phyloP scores from a whole-genome alignment of 2,329 filamentous ascomycete species.

The Aspergillus sp. region DNA sequence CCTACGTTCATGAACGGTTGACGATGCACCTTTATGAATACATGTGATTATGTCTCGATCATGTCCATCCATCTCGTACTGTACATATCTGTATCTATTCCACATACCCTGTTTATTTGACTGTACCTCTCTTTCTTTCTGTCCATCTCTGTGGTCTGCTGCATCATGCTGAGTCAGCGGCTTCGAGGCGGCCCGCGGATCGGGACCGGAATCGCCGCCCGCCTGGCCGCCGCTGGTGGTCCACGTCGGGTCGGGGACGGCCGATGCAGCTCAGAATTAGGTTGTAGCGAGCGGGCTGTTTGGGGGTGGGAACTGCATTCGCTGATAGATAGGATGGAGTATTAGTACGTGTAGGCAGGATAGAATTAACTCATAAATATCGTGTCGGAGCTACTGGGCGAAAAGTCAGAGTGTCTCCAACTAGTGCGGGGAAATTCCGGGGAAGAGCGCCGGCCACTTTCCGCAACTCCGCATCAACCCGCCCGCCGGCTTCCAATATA shows the following conservation, averaged over 20 bases:
- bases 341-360: neutral
- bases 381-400: too few relatives aligned
- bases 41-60: too few relatives aligned
- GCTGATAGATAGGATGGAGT: too few relatives aligned
- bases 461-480: conserved; percentile 21
- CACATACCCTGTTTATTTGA: too few relatives aligned
- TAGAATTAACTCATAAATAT: neutral
- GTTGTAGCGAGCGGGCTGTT: neutral
- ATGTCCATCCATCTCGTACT: too few relatives aligned
- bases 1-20: too few relatives aligned
- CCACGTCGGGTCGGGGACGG: conserved; percentile 12
- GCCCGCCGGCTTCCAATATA: neutral
- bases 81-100: too few relatives aligned
- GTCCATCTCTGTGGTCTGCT: neutral
- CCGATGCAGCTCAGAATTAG: conserved; percentile 1
- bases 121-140: too few relatives aligned
- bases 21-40: too few relatives aligned
- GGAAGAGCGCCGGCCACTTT: conserved; percentile 15
- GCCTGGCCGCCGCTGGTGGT: conserved; percentile 15
- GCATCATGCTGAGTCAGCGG: conserved; percentile 1
- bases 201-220: conserved; percentile 17
- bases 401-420: too few relatives aligned
- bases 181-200: conserved; percentile 20
- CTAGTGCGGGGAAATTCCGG: conserved; percentile 19
- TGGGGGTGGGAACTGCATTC: too few relatives aligned